These are phyloP conservation scores for Phytophthora pini DNA, from an alignment of 352 stramenopile species.

Conservation along the genomic window DNA sequence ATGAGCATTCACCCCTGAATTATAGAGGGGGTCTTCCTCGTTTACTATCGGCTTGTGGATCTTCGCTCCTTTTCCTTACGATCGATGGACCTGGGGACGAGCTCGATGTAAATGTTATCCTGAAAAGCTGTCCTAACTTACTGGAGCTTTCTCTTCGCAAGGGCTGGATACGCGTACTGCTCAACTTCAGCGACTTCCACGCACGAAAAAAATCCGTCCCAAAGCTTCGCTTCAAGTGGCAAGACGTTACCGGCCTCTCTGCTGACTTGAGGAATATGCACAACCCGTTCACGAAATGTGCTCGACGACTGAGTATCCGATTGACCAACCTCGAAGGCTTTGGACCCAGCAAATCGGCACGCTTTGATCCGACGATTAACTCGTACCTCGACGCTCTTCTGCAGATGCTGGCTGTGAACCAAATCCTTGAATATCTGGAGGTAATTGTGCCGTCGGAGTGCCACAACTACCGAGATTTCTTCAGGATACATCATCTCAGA, in stretches of 20 bases:
- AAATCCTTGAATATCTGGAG: constrained; percentile 20
- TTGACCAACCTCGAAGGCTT: constrained; percentile 7
- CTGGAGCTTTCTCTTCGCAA: constrained; percentile 13
- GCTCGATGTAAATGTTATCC: constrained; percentile 12
- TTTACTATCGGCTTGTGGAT: constrained; percentile 1
- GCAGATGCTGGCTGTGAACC: constrained; percentile 15
- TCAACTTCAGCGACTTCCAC: constrained; percentile 23
- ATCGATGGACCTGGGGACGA: constrained; percentile 2
- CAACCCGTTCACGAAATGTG: constrained; percentile 10
- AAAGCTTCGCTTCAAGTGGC: constrained; percentile 9
- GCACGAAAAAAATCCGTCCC: background rate
- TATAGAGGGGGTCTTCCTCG: constrained; percentile 9
- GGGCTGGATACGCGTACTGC: constrained; percentile 3
- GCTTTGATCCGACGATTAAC: background rate
- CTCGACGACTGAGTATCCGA: constrained; percentile 7
- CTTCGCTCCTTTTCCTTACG: constrained; percentile 14
- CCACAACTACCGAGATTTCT: constrained; percentile 12
- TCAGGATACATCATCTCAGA: constrained; percentile 11
- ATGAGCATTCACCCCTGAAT: background rate
- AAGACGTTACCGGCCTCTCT: constrained; percentile 10
- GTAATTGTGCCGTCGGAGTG: constrained; percentile 5
- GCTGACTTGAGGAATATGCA: constrained; percentile 7
- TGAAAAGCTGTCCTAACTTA: constrained; percentile 14
- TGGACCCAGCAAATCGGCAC: constrained; percentile 2
- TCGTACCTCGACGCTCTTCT: constrained; percentile 11